Evolutionary conservation across 164 flowering plant genomes (phyloP).

Genomic region (Buxus sempervirens): DNA sequence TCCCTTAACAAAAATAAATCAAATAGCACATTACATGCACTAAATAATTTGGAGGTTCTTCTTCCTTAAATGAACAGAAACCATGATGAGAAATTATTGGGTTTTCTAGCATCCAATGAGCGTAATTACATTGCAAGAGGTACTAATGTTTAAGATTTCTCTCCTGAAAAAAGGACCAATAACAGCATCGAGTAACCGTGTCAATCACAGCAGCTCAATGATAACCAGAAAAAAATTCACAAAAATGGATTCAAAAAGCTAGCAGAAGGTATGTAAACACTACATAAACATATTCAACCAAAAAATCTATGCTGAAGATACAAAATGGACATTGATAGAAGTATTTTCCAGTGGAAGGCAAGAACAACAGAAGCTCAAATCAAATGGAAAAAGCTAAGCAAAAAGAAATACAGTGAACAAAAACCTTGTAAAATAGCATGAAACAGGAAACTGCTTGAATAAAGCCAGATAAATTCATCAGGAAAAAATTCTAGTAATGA

Average conservation of each 20-base stretch:
- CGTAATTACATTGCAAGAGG: too few species aligned
- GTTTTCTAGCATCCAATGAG: too few species aligned
- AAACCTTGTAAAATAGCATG: neutral
- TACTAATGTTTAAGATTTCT: neutral
- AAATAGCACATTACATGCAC: too few species aligned
- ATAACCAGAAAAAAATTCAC: too few species aligned
- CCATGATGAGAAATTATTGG: neutral
- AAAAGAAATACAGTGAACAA: too few species aligned
- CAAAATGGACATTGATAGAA: neutral
- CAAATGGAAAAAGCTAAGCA: too few species aligned
- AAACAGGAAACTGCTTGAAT: too few species aligned
- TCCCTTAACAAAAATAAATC: neutral
- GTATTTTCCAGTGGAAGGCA: neutral
- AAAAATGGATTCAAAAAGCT: too few species aligned
- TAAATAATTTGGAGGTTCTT: neutral
- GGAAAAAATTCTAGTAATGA: neutral
- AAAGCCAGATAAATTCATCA: neutral
- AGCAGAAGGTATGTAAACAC: too few species aligned
- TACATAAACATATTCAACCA: too few species aligned
- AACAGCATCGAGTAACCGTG: neutral
- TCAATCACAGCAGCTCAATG: neutral
- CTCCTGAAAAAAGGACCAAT: neutral
- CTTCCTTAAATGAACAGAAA: neutral
- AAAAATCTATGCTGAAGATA: neutral
- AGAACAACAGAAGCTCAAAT: neutral